Evolutionary conservation across 2,329 filamentous ascomycete genomes (phyloP).

Genomic region (Chaetomium sp.): DNA sequence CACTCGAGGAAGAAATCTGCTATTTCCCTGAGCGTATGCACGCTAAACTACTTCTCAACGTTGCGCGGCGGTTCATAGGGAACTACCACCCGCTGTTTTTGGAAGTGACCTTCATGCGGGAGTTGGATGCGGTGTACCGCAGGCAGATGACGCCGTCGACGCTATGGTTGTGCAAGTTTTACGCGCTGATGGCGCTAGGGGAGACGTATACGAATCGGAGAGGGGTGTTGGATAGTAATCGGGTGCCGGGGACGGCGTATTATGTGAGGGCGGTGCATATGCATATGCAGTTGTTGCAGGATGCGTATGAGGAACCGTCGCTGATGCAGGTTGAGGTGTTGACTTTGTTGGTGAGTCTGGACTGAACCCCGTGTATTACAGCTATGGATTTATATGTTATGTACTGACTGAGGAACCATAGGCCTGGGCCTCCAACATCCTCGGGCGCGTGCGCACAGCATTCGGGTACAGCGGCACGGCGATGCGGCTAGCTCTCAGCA

Average conservation of each 20-base stretch:
- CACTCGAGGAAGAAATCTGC: background rate
- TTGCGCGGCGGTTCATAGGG: background rate
- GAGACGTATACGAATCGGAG: background rate
- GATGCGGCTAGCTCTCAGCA: background rate
- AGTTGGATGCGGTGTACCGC: background rate
- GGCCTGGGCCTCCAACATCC: background rate
- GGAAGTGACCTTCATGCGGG: background rate
- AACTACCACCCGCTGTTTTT: background rate
- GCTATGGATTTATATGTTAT: too few relatives aligned
- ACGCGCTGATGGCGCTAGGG: background rate
- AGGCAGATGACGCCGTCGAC: background rate
- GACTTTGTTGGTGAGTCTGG: background rate
- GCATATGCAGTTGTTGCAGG: background rate
- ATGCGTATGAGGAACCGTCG: background rate
- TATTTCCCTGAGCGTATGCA: background rate
- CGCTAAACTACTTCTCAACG: background rate
- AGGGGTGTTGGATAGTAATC: background rate
- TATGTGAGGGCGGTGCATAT: background rate
- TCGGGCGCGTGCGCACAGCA: background rate
- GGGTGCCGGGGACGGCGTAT: background rate
- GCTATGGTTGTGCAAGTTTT: background rate
- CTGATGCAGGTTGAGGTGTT: background rate
- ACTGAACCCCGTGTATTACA: too few relatives aligned
- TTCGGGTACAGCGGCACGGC: background rate
- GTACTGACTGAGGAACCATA: background rate